These are phyloP conservation scores for Metarhizium robertsii DNA, from an alignment of 2,329 filamentous ascomycete species.

Conservation along the genomic window DNA sequence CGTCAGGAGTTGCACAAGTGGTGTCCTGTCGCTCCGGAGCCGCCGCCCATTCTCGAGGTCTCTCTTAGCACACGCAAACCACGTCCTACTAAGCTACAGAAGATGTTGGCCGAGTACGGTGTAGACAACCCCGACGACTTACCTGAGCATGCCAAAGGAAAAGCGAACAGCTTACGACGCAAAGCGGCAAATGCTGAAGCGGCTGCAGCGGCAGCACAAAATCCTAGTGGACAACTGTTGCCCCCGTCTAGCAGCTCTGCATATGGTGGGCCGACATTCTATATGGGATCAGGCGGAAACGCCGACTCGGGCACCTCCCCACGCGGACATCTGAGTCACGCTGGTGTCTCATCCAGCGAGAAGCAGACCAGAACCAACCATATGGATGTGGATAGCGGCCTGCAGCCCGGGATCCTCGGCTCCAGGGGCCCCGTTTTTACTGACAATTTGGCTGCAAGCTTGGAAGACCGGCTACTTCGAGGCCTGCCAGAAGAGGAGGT, in stretches of 20 bases:
- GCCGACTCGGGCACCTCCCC: constrained; percentile 8
- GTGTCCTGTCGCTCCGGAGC: constrained; percentile 77
- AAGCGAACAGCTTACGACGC: constrained; percentile 63
- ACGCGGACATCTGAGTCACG: neutral
- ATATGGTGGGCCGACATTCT: constrained; percentile 18
- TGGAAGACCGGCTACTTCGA: constrained; percentile 42
- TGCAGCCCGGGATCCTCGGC: constrained; percentile 35
- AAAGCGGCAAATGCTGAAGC: constrained; percentile 55
- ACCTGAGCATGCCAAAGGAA: constrained; percentile 71
- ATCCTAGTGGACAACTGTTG: constrained; percentile 10
- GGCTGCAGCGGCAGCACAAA: constrained; percentile 16
- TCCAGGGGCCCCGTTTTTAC: constrained; percentile 33
- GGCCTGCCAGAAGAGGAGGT: constrained; percentile 34
- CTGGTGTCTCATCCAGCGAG: neutral
- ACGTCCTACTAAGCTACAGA: constrained; percentile 91
- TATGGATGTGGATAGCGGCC: constrained; percentile 28
- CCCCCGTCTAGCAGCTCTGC: constrained; percentile 12
- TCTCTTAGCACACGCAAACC: constrained; percentile 93
- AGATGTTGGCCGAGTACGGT: constrained; percentile 80
- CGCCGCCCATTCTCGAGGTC: constrained; percentile 77
- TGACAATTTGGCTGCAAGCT: constrained; percentile 29
- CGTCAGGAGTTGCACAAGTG: constrained; percentile 91
- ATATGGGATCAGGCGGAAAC: constrained; percentile 8
- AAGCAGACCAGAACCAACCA: constrained; percentile 24
- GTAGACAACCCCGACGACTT: constrained; percentile 87